phyloP scores from a whole-genome alignment of 1,284 basidiomycete genomes.

The Naganishia liquefaciens region DNA sequence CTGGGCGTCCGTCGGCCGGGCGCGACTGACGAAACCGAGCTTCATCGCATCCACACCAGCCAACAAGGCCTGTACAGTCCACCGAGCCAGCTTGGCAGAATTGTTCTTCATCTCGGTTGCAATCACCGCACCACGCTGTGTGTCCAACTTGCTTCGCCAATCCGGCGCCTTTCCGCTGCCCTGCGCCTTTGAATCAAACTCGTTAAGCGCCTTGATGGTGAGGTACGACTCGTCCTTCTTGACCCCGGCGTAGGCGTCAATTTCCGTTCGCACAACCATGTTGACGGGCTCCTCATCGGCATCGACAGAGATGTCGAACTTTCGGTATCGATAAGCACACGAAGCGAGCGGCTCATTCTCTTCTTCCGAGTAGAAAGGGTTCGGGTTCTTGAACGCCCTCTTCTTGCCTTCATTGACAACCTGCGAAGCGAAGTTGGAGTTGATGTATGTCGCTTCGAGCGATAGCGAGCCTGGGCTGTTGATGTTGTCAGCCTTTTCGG shows the following conservation, averaged over 20 bases:
- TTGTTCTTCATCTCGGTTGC: slow-evolving; percentile 99
- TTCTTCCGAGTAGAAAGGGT: slow-evolving; percentile 89
- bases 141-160: slow-evolving; percentile 94
- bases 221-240: slow-evolving; percentile 61
- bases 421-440: slow-evolving; percentile 98
- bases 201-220: slow-evolving; percentile 93
- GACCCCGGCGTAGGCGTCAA: slow-evolving; percentile 77
- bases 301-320: slow-evolving; percentile 87
- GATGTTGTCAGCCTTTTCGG: slow-evolving; percentile 66
- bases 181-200: slow-evolving; percentile 89
- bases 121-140: slow-evolving; percentile 95
- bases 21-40: slow-evolving; percentile 88
- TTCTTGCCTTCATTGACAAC: slow-evolving; percentile 71
- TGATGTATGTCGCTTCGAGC: slow-evolving; percentile 97
- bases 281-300: slow-evolving; percentile 83
- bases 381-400: slow-evolving; percentile 69
- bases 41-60: slow-evolving; percentile 97
- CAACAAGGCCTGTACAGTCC: slow-evolving; percentile 92
- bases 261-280: slow-evolving; percentile 92
- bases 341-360: slow-evolving; percentile 94
- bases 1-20: slow-evolving; percentile 88
- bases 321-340: slow-evolving; percentile 93
- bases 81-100: slow-evolving; percentile 95
- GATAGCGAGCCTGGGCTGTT: slow-evolving; percentile 93
- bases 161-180: slow-evolving; percentile 76